Base-by-base conservation (phyloP, 345 rosid genomes). In the Stellera chamaejasme region DNA sequence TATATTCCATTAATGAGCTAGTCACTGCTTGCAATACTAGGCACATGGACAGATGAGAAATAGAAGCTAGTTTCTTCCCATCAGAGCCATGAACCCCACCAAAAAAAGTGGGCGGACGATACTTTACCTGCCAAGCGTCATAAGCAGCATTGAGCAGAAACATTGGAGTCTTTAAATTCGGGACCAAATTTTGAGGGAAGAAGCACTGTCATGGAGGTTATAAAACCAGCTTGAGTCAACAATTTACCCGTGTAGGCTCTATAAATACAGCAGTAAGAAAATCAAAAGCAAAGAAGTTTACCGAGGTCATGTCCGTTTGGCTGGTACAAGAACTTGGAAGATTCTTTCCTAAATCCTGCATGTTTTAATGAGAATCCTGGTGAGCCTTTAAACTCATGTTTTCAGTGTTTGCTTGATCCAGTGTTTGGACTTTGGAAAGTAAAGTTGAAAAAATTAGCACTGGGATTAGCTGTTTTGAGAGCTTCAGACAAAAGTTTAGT, bases 281-380 rank as follows among this genome's bases (percentile, higher is more conserved):
- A 32, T 2, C 0, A 5, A 32, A 32, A 7, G 14, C 39, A 62
- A 36, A 46, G 56, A 53, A 11, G 52, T 55, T 66, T 81, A 92
- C 98, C 69, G 82, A 88, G 70, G 94, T 84, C 60, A 87, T 84
- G 82, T 84, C 95, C 69, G 72, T 61, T 52, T 58, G 83, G 76
- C 79, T 73, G 75, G 80, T 81, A 62, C 98, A 92, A 46, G 79
- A 59, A 64, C 52, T 73, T 9, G 98, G 83, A 67, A 92, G 80
- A 70, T 73, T 75, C 69, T 76, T 83, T 73, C 78, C 70, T 55
- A 82, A 77, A 42, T 71, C 81, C 98, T 88, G 61, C 45, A 59
- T 43, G 60, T 48, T 64, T 43, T 59, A 41, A 73, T 16, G 39
- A 50, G 32, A 23, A 50, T 50, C 6, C 11, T 19, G 36, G 11